phyloP scores from a whole-genome alignment of 352 stramenopile species.

The Pythium sukuiense region DNA sequence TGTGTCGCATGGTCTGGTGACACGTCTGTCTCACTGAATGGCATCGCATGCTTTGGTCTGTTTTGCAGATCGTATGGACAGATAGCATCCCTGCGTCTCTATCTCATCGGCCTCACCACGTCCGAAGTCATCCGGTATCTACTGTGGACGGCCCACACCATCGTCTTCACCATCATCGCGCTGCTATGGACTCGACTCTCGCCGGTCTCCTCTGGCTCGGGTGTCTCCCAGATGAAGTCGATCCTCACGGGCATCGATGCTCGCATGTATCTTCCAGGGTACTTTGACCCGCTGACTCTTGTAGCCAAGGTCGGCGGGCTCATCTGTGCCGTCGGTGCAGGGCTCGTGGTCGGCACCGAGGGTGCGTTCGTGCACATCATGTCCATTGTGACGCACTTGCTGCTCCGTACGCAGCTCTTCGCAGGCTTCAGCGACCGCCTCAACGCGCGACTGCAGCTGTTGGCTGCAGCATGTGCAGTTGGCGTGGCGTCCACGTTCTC shows the following conservation, averaged over 20 bases:
- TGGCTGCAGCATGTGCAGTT: constrained; percentile 90
- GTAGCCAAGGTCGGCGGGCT: constrained; percentile 92
- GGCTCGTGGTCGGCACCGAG: constrained; percentile 97
- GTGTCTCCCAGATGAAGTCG: constrained; percentile 88
- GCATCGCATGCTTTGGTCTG: background rate
- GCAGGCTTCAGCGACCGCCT: constrained; percentile 66
- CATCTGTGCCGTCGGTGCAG: constrained; percentile 91
- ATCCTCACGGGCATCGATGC: constrained; percentile 86
- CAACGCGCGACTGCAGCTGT: constrained; percentile 84
- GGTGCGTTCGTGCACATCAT: constrained; percentile 98
- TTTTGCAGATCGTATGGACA: constrained; percentile 34
- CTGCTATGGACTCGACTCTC: constrained; percentile 72
- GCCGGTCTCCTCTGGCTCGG: constrained; percentile 75
- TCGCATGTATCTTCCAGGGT: constrained; percentile 77
- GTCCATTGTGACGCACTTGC: constrained; percentile 90
- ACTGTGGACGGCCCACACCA: constrained; percentile 67
- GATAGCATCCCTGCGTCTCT: constrained; percentile 42
- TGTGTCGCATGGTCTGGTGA: constrained; percentile 6
- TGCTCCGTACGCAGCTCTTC: constrained; percentile 84
- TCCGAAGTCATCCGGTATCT: constrained; percentile 40
- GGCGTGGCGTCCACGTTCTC: constrained; percentile 93
- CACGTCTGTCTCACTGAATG: constrained; percentile 8
- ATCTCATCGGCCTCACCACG: constrained; percentile 40
- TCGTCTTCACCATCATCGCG: constrained; percentile 64
- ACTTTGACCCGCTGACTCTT: constrained; percentile 84